Conservation (phyloP, 83 land plant genomes). For the Isoetes engelmannii region DNA sequence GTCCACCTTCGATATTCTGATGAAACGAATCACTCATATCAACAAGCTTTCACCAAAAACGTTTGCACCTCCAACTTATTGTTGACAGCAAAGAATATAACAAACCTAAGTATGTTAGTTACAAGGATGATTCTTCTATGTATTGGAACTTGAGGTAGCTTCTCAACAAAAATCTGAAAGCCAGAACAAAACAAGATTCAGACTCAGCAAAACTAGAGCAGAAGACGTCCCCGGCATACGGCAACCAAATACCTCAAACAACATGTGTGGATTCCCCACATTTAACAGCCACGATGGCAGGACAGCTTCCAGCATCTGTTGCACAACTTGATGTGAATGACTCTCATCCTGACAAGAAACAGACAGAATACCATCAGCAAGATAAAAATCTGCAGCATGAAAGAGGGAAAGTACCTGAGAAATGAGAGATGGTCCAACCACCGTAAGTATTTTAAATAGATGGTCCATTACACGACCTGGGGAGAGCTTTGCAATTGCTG, state of each 20-base stretch:
- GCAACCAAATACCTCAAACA: slow-evolving; percentile 47
- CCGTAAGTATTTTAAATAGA: slow-evolving; percentile 48
- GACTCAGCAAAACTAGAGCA: slow-evolving; percentile 4
- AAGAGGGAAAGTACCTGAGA: slow-evolving; percentile 43
- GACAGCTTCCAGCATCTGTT: slow-evolving; percentile 57
- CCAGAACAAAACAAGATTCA: not conserved
- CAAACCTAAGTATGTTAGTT: slow-evolving; percentile 45
- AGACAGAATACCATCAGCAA: no score
- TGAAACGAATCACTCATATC: slow-evolving; percentile 1
- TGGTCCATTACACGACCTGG: slow-evolving; percentile 49
- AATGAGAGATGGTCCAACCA: slow-evolving; percentile 55
- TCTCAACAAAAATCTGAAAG: slow-evolving; percentile 54
- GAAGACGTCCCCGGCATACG: not conserved
- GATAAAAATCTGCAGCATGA: not conserved
- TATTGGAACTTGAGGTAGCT: slow-evolving; percentile 55
- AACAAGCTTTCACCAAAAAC: no score
- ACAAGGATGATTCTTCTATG: slow-evolving; percentile 55
- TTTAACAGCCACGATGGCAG: slow-evolving; percentile 67
- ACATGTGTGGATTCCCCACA: slow-evolving; percentile 28
- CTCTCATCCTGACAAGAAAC: slow-evolving; percentile 42
- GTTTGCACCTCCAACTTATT: not conserved
- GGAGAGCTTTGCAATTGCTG: slow-evolving; percentile 41
- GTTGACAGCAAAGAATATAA: not conserved
- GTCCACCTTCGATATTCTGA: slow-evolving; percentile 54
- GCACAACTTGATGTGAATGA: slow-evolving; percentile 59